Evolutionary conservation across 768 basidiomycete species (phyloP), one percentile per base, ranked within the genome.

Genomic region (Boletellus ananiceps): DNA sequence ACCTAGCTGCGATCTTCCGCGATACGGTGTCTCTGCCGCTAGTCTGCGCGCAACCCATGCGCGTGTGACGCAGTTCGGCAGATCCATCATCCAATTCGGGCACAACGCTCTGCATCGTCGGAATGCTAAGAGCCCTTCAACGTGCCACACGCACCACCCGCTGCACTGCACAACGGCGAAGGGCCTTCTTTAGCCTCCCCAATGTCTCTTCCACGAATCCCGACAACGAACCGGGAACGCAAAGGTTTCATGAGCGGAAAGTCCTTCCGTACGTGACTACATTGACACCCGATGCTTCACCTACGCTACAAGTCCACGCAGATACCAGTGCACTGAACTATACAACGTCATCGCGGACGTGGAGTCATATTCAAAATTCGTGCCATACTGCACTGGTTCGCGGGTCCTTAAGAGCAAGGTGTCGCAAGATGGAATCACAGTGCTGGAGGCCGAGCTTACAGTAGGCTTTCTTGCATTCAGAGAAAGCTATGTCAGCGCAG

Each of bases 261-360:
- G 77, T 93, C 54, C 75, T 97, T 54, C 92, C 90, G 93, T 96
- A 67, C 64, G 90, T 77, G 40, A n/a, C 19, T 40, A 35, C 15
- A 42, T 53, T 11, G n/a, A 42, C 33, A n/a, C 19, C 39, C 29
- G 29, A 19, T 47, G 48, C 48, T 50, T 52, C 51, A 40, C 51
- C 43, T 21, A 39, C 42, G 29, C 29, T 25, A 47, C 53, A 39
- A 43, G 46, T 53, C 50, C 33, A 49, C 23, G 31, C 57, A 96
- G 94, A 36, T 97, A 94, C 63, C 77, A 74, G 15, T 83, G 78
- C 53, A 74, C 74, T 44, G 82, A 96, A 66, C 75, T 98, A 4
- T 98, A 94, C 69, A 71, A 81, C 8, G 69, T 98, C 51, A 91
- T 99, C 46, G 80, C 93, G 13, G 85, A 98, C 68, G 86, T 97